Percentiles rank a stretch among this genome's conserved stretches.
Evolutionary conservation across 495 filamentous ascomycete species (phyloP).

Genomic region (Bacidia rubella): DNA sequence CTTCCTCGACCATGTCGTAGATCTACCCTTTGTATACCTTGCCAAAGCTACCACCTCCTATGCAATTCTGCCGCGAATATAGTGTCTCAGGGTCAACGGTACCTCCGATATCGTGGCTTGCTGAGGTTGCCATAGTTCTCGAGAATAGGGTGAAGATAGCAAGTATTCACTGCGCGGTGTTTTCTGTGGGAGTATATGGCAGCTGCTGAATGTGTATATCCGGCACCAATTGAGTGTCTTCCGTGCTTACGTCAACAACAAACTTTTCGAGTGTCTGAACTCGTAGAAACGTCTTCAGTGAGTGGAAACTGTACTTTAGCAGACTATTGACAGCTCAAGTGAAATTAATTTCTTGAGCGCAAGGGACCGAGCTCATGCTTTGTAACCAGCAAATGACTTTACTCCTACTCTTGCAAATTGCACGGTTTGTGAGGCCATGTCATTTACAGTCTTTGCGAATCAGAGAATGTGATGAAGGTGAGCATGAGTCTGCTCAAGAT

Average conservation of each 20-base stretch:
- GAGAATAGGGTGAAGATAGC: no score
- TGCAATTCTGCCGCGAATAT: conserved; percentile 88
- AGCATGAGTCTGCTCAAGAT: not conserved
- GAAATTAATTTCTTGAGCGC: not conserved
- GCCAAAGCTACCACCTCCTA: conserved; percentile 86
- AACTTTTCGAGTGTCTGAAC: no score
- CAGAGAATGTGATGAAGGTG: not conserved
- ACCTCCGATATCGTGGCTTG: conserved; percentile 8
- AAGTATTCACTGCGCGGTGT: not conserved
- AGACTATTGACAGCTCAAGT: no score
- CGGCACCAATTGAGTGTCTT: no score
- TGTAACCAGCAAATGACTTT: not conserved
- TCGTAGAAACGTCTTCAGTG: no score
- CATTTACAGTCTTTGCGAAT: not conserved
- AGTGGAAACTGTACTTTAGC: no score
- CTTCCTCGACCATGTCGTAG: not conserved
- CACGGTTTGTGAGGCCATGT: not conserved
- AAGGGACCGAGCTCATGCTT: not conserved
- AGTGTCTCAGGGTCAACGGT: conserved; percentile 66
- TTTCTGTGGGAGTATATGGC: not conserved
- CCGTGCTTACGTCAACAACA: no score
- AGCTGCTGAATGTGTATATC: no score
- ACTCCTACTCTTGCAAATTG: not conserved
- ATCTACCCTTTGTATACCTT: conserved; percentile 88
- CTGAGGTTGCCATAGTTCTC: conserved; percentile 9